Base-by-base conservation (phyloP, 2,329 filamentous ascomycete genomes). In the Cladosporium velox region DNA sequence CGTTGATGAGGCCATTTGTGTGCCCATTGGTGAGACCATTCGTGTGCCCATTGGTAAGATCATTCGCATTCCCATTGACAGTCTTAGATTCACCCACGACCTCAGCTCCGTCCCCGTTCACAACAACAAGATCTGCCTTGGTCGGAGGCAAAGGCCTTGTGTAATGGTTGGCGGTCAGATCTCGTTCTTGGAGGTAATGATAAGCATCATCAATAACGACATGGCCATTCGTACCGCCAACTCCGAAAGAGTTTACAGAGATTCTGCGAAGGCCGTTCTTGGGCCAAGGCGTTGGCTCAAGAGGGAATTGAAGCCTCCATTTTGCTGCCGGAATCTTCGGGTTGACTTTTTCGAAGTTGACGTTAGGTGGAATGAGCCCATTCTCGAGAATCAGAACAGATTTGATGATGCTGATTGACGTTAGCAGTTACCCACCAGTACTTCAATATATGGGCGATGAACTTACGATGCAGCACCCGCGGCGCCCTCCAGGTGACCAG, bases 181-280 rank as follows among this genome's bases (percentile, higher is more conserved):
- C 47, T 12, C 44, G 41, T n/a, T 61, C 41, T 18, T 30, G 44
- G 2, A 51, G 30, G 35, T 51, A 61, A 28, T 47, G 44, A 15
- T 24, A 47, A 26, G 44, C 44, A 32, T 61, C 71, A 14, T 74
- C 72, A 2, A 75, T 24, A 34, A 76, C 72, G 2, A 67, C 71
- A 57, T 76, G 74, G 1, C 70, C 68, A 34, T 75, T 76, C 14
- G 72, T 69, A 18, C 73, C 73, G 8, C 73, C 73, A 59, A 70
- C 69, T 5, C 73, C 73, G 38, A 75, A 74, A 21, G 57, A 67
- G 64, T 75, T 73, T 54, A 64, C 57, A 26, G 65, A 67, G 5
- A 65, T 64, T 30, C 71, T 62, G 32, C 30, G 30, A 2, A 67
- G 30, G 4, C 69, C 67, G 5, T 60, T 38, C n/a, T 72, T 67